phyloP scores from a whole-genome alignment of 148 eudicot genomes.

The Fagopyrum esculentum region DNA sequence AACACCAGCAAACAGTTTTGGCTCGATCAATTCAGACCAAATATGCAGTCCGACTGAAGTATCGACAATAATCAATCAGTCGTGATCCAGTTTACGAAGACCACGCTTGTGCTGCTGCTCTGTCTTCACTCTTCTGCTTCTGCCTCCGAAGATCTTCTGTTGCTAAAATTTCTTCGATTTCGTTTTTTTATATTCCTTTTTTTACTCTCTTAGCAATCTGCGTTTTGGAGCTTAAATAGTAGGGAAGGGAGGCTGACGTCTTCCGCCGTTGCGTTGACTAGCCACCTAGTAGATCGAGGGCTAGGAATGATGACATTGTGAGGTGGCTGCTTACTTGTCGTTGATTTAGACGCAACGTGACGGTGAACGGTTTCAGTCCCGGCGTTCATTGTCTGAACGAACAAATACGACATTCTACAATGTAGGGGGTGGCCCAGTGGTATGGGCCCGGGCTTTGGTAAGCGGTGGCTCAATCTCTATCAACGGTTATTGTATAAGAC shows the following conservation, averaged over 20 bases:
- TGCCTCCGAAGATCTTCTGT: not conserved
- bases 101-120: not conserved
- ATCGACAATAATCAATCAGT: not conserved
- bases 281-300: not conserved
- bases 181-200: not conserved
- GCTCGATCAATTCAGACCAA: not conserved
- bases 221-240: not conserved
- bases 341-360: not conserved
- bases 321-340: not conserved
- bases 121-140: not conserved
- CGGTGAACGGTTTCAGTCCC: not conserved
- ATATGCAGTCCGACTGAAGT: not conserved
- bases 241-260: constrained; percentile 2
- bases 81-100: not conserved
- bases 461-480: too few relatives aligned
- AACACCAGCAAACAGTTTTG: not conserved
- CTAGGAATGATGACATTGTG: not conserved
- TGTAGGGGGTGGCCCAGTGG: too few relatives aligned
- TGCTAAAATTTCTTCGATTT: not conserved
- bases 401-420: too few relatives aligned
- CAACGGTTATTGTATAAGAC: too few relatives aligned
- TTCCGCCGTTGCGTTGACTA: not conserved
- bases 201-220: not conserved
- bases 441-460: too few relatives aligned
- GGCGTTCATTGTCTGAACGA: not conserved